Base-by-base conservation (phyloP, 495 filamentous ascomycete species). In the Amphirosellinia nigrospora region DNA sequence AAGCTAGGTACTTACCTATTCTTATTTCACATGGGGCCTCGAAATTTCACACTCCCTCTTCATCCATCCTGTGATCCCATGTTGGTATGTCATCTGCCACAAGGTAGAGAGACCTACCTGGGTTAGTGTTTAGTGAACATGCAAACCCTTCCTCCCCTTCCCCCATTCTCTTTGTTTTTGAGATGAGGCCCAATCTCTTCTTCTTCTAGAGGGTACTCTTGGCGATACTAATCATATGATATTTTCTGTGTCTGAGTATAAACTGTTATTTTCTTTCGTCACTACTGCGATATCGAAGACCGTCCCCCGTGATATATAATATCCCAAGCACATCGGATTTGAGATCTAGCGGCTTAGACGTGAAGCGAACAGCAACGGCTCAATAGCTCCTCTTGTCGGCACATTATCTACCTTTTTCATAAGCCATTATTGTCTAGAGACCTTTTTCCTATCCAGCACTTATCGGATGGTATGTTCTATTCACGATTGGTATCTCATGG, bases 101-200 rank as follows among this genome's bases (percentile, higher is more conserved):
- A 15, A 32, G 39, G 26, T 19, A 62, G 39, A 5, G 39, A n/a
- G n/a, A n/a, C n/a, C n/a, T n/a, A n/a, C 60, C 28, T 26, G 58
- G 15, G 28, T 21, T 28, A 53, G 32, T 65, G 63, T 65, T 65
- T 13, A 65, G 63, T 65, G 45, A 65, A 65, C 46, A 41, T 28
- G 19, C 32, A 53, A 39, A 38, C 30, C 63, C 41, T 46, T 8
- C 13, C 32, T 65, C 46, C 13, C 19, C 7, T 9, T 19, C 46
- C 34, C 32, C 21, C 39, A 15, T 34, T 65, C 8, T 58, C 55
- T 21, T 58, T 58, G 30, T 34, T 58, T 34, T 36, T 21, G 7
- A 30, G 6, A 30, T 3, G 30, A 11, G 59, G 10, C 19, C 30
- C 34, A 16, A 16, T 19, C 7, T 43, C 13, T 16, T 16, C 13